These are phyloP conservation scores for Naumovozyma baii DNA, from an alignment of 805 yeast genomes.

Conservation along the genomic window DNA sequence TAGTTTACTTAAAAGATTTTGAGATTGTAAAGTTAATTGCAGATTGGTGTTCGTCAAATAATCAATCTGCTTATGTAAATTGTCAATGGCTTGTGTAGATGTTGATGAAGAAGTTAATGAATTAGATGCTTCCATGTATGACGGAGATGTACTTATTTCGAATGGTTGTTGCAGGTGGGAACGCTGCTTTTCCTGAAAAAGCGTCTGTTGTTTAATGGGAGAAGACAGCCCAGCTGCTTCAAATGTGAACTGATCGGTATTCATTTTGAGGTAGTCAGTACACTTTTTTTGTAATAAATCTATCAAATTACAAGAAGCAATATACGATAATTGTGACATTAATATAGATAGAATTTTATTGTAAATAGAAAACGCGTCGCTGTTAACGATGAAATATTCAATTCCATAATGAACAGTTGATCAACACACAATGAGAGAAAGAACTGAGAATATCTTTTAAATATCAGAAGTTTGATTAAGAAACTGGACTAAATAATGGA, in stretches of 20 bases:
- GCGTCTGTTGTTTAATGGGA: background rate
- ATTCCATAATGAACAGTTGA: too few relatives aligned
- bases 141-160: background rate
- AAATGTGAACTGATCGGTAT: background rate
- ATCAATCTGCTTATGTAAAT: constrained; percentile 42
- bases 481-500: background rate
- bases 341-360: too few relatives aligned
- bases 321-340: too few relatives aligned
- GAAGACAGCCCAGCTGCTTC: background rate
- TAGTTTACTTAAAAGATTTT: constrained; percentile 43
- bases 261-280: background rate
- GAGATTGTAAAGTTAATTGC: constrained; percentile 31
- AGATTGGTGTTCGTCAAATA: constrained; percentile 36
- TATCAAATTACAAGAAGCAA: too few relatives aligned
- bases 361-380: background rate
- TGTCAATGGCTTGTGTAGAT: constrained; percentile 32
- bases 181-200: background rate
- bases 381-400: too few relatives aligned
- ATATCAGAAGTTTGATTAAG: too few relatives aligned
- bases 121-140: background rate
- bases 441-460: too few relatives aligned
- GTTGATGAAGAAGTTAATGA: background rate
- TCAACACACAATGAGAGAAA: background rate
- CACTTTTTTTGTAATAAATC: too few relatives aligned
- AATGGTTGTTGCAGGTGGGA: background rate